A percentile compares a stretch with the other conserved stretches of the same genome.
Conservation (phyloP, 192 early-diverging fungal species). For the Coemansia sp. region DNA sequence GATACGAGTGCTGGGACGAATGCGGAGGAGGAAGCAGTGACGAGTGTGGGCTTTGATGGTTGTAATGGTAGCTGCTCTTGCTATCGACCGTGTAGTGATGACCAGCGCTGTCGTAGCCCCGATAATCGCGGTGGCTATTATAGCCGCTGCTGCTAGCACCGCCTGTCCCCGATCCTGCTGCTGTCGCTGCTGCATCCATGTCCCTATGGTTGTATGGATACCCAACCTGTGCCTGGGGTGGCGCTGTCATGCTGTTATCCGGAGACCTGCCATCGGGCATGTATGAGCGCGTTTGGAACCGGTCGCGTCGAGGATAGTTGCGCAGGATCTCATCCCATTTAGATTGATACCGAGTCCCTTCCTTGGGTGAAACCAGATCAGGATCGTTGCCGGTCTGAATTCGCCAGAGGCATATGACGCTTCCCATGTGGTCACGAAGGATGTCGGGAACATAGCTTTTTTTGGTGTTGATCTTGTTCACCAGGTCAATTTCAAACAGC, state of each 20-base stretch:
- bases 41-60: background rate
- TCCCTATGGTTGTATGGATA: background rate
- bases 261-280: conserved; percentile 7
- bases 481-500: conserved; percentile 51
- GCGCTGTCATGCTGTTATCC: background rate
- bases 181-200: background rate
- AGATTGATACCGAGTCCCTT: conserved; percentile 51
- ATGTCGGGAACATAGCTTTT: conserved; percentile 55
- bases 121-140: background rate
- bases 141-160: conserved; percentile 9
- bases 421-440: conserved; percentile 55
- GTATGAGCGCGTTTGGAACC: conserved; percentile 24
- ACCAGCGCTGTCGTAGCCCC: conserved; percentile 1
- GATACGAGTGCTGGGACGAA: background rate
- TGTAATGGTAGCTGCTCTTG: conserved; percentile 2
- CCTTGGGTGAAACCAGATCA: conserved; percentile 51
- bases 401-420: conserved; percentile 54
- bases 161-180: background rate
- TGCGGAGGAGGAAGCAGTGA: background rate
- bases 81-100: background rate
- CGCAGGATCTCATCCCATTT: conserved; percentile 57
- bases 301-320: conserved; percentile 47
- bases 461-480: conserved; percentile 56
- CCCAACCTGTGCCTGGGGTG: conserved; percentile 6
- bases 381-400: conserved; percentile 51